Base-by-base conservation (phyloP, 768 basidiomycete species). In the Naematelia encephala region DNA sequence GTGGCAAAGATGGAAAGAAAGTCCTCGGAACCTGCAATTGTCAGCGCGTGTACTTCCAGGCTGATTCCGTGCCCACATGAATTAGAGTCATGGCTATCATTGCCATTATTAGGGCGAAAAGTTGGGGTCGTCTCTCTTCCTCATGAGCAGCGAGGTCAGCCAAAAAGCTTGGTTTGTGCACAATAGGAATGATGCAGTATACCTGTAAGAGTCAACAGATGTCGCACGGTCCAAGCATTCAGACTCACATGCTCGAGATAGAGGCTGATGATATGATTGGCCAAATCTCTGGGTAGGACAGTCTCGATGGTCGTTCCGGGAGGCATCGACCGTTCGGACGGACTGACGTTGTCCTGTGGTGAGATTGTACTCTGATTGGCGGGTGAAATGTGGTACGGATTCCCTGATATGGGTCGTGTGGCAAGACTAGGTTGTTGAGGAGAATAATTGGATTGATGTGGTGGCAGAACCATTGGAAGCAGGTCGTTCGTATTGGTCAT, bases 161-260 rank as follows among this genome's bases (percentile, higher is more conserved):
- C 66, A 64, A 61, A 51, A 68, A 68, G 3, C 59, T 61, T 0
- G 66, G 62, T 22, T 49, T 49, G 49, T 68, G 62, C 3, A 68
- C 58, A 29, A 64, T 12, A 4, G 66, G 66, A 8, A 68, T 68
- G 51, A 68, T 68, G 51, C 60, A 61, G 21, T 61, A 59, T 25
- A 68, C 47, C 66, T 67, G 34, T 5, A n/a, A 11, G 21, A 21
- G 5, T 29, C 29, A 55, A 28, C 52, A 45, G n/a, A n/a, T n/a
- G n/a, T n/a, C 26, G 26, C 27, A n/a, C 12, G 11, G 30, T 8
- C 13, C 30, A 19, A 2, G 10, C 39, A 26, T 5, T n/a, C n/a
- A n/a, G 1, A 54, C 63, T 53, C 19, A 66, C 65, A 60, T 66
- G 65, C 43, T 62, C 65, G 27, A 66, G 62, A 46, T 57, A 66